These are phyloP conservation scores for Suillus sp. DNA, from an alignment of 768 basidiomycete genomes.

Conservation along the genomic window DNA sequence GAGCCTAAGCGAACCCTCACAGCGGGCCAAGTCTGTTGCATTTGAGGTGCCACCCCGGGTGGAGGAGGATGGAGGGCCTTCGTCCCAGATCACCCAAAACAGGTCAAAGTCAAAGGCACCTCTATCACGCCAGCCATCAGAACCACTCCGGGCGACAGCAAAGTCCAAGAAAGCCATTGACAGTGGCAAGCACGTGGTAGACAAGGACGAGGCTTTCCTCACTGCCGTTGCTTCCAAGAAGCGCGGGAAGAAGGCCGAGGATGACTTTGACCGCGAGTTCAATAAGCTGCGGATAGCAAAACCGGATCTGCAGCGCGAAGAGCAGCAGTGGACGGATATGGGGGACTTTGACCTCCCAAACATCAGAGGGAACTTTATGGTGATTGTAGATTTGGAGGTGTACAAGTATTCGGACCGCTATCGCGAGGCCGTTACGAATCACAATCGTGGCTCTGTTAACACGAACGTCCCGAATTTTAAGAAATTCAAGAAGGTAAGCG, in stretches of 20 bases:
- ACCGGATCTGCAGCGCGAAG: conserved; percentile 52
- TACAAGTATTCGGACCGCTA: conserved; percentile 33
- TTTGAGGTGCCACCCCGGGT: not conserved
- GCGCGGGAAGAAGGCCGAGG: conserved; percentile 65
- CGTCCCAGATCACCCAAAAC: not conserved
- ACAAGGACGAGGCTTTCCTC: conserved; percentile 69
- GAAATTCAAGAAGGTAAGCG: conserved; percentile 72
- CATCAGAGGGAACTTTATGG: conserved; percentile 79
- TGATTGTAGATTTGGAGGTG: conserved; percentile 67
- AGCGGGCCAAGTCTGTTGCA: conserved; percentile 1
- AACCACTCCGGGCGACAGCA: conserved; percentile 5
- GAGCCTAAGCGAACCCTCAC: conserved; percentile 29
- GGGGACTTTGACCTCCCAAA: conserved; percentile 66
- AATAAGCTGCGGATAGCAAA: conserved; percentile 74
- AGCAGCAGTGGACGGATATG: conserved; percentile 59
- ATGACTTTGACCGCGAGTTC: conserved; percentile 78
- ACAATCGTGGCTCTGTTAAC: conserved; percentile 38
- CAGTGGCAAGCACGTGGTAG: conserved; percentile 28
- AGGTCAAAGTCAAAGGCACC: conserved; percentile 4
- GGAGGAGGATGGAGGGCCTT: not conserved
- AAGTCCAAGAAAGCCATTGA: conserved; percentile 17
- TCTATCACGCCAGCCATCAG: not conserved
- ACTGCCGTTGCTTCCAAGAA: conserved; percentile 76
- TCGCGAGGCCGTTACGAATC: conserved; percentile 23
- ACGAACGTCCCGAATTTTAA: conserved; percentile 66